Conservation (phyloP, 306 rosid genomes). For the Vachellia collinsii region DNA sequence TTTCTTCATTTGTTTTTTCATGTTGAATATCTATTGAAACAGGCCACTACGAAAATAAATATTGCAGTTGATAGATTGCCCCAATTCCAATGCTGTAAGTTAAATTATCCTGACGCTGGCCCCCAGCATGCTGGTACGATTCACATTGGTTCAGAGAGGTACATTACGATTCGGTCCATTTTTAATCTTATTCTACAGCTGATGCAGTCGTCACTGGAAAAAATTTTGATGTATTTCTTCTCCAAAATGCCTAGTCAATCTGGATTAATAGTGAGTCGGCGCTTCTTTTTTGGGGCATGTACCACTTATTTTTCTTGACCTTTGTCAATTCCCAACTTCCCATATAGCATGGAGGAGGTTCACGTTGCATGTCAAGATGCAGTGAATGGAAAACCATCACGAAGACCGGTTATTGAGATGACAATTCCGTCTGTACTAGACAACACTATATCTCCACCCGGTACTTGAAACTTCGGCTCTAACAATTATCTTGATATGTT, state of each 20-base stretch:
- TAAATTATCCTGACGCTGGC: constrained; percentile 60
- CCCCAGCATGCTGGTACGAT: constrained; percentile 90
- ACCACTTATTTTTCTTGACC: constrained; percentile 25
- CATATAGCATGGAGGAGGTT: constrained; percentile 80
- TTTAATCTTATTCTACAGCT: constrained; percentile 14
- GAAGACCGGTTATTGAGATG: constrained; percentile 89
- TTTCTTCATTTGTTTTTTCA: constrained; percentile 7
- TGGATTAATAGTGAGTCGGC: background rate
- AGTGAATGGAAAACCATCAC: constrained; percentile 77
- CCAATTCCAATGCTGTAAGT: constrained; percentile 70
- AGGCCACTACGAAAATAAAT: constrained; percentile 94
- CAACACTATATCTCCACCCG: constrained; percentile 89
- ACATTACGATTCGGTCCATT: constrained; percentile 11
- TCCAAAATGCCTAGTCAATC: background rate
- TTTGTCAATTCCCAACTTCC: constrained; percentile 36
- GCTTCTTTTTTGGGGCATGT: constrained; percentile 21
- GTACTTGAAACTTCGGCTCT: constrained; percentile 47
- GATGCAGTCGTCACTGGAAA: constrained; percentile 19
- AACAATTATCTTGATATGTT: constrained; percentile 21
- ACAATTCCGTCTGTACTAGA: constrained; percentile 88
- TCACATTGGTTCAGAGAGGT: constrained; percentile 97
- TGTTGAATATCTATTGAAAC: constrained; percentile 49
- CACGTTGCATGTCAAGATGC: constrained; percentile 83
- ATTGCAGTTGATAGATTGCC: constrained; percentile 87
- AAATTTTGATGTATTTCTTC: constrained; percentile 9